Base-by-base conservation (phyloP, 306 rosid species). In the Pterocarpus macrocarpus region DNA sequence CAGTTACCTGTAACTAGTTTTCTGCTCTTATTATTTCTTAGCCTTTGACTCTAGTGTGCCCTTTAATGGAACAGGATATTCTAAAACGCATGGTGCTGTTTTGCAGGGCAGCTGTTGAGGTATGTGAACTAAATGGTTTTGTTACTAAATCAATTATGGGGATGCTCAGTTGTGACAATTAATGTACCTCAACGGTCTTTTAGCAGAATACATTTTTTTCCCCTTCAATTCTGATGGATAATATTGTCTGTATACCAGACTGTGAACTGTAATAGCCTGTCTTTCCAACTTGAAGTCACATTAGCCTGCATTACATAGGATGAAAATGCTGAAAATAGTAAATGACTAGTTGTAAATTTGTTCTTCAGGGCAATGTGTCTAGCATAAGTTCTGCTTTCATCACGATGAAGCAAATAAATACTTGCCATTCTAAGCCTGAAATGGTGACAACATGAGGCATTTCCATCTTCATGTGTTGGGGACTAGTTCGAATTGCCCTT, bases 51-150 rank as follows among this genome's bases (percentile, higher is more conserved):
- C 74, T 82, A 58, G 63, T 36, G 10, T 89, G 64, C 35, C 55
- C 56, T 83, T 86, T 67, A 82, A 80, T 89, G 84, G 57, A 81
- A 87, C 94, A 95, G 99, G 99, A 95, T 77, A 80, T 93, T 86
- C 86, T 95, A 58, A 95, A 86, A 83, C 97, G 99, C 75, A 90
- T 95, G 98, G 82, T 67, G 79, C 84, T 95, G 77, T 92, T 95
- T 85, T 95, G 99, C 96, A 95, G 85, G 90, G 99, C 92, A 43
- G 97, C 97, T 63, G 91, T 85, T 83, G 98, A 95, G 94, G 98
- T 95, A 90, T 75, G 55, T 68, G 64, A 68, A 75, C 82, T 56
- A 36, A 64, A 67, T 75, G 65, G 49, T 75, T 80, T 55, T 64
- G 44, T 52, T 38, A 75, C 33, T 35, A 71, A 70, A 76, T 80